Evolutionary conservation across 768 basidiomycete species (phyloP).

Genomic region (Xerocomus spinulosus): DNA sequence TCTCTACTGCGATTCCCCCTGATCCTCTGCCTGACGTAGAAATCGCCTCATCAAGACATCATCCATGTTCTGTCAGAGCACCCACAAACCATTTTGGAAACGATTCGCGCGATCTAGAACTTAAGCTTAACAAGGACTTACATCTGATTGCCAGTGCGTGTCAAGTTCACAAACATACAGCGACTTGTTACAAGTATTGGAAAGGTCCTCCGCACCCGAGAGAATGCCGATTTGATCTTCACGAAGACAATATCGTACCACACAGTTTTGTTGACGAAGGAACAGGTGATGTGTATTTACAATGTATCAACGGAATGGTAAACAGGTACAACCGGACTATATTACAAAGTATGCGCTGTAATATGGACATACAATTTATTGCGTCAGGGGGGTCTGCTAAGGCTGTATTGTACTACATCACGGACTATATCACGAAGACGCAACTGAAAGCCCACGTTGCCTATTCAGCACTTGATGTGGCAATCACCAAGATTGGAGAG

Average conservation of each 20-base stretch:
- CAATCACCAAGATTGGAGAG: neutral
- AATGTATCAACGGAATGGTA: neutral
- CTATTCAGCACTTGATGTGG: neutral
- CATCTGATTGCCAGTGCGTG: neutral
- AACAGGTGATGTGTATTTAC: neutral
- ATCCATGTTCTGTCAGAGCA: neutral
- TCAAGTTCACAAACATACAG: neutral
- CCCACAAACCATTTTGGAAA: neutral
- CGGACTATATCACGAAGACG: constrained; percentile 34
- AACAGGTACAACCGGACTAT: too few relatives aligned
- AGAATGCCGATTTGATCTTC: neutral
- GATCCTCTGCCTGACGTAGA: neutral
- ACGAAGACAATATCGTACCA: neutral
- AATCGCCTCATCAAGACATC: neutral
- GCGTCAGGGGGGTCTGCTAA: constrained; percentile 24
- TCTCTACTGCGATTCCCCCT: neutral
- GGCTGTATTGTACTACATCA: constrained; percentile 31
- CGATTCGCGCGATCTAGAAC: too few relatives aligned
- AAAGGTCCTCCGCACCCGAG: neutral
- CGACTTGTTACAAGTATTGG: neutral
- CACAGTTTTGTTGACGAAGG: neutral
- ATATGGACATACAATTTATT: too few relatives aligned
- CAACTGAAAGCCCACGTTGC: neutral
- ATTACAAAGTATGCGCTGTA: neutral
- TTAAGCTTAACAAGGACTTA: neutral